Percentiles rank a stretch among this genome's conserved stretches.
phyloP scores from a whole-genome alignment of 2,329 filamentous ascomycete genomes.

The Dactylellina cionopaga region DNA sequence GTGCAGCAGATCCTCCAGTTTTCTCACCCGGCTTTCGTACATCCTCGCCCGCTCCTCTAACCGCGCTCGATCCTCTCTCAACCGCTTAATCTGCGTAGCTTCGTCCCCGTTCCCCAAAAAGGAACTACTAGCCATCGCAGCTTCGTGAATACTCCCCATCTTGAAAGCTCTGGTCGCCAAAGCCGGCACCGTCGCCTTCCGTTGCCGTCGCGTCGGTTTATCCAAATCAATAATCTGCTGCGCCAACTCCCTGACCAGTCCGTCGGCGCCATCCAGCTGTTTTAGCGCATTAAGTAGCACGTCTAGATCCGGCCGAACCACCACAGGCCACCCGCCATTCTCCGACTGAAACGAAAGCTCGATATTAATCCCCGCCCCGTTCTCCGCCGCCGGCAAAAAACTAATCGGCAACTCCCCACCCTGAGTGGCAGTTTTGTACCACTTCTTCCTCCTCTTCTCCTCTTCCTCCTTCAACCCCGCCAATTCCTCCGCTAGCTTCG shows the following conservation, averaged over 20 bases:
- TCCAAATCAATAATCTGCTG: constrained; percentile 82
- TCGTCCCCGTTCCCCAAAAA: constrained; percentile 83
- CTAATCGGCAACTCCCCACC: constrained; percentile 71
- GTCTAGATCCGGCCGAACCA: constrained; percentile 79
- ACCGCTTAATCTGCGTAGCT: constrained; percentile 68
- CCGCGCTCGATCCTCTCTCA: constrained; percentile 85
- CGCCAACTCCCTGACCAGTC: constrained; percentile 75
- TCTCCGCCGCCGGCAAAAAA: constrained; percentile 69
- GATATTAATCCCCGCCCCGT: constrained; percentile 48
- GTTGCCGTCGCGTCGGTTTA: constrained; percentile 69
- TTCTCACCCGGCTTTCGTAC: constrained; percentile 88
- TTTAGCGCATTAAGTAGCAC: constrained; percentile 76
- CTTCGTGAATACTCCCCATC: constrained; percentile 92
- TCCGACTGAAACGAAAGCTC: constrained; percentile 56
- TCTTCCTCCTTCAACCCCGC: constrained; percentile 93
- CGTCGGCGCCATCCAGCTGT: constrained; percentile 72
- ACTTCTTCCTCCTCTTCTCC: constrained; percentile 84
- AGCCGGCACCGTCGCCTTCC: constrained; percentile 68
- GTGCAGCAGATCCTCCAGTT: constrained; percentile 90
- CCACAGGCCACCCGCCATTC: constrained; percentile 82
- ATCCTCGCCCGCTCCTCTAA: constrained; percentile 79
- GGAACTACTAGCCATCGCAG: constrained; percentile 84
- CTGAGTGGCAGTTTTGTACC: constrained; percentile 77
- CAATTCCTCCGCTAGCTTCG: constrained; percentile 90
- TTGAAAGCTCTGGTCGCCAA: constrained; percentile 71